Evolutionary conservation across 2,329 filamentous ascomycete species (phyloP).

Genomic region (Phialemoniopsis sp.): DNA sequence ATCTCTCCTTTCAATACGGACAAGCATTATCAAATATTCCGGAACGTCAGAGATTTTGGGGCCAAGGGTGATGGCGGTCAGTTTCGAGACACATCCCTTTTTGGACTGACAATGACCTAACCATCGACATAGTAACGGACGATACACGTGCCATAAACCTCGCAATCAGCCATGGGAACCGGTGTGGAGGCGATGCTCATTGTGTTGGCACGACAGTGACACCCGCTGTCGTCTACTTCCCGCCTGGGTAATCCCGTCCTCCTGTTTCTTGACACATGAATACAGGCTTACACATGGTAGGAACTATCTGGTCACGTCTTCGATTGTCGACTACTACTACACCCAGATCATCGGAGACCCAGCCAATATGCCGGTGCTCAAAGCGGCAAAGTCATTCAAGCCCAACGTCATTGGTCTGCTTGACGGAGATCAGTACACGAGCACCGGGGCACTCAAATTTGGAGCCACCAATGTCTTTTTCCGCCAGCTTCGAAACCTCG

Average conservation of each 20-base stretch:
- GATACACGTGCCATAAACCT: conserved; percentile 52
- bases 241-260: conserved; percentile 4
- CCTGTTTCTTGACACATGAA: too few relatives aligned
- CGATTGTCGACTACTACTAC: conserved; percentile 73
- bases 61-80: conserved; percentile 27
- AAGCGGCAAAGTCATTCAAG: conserved; percentile 43
- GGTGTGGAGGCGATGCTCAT: conserved; percentile 31
- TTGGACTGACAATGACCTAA: not conserved
- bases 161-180: conserved; percentile 37
- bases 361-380: conserved; percentile 43
- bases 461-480: conserved; percentile 57
- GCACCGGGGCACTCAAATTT: conserved; percentile 36
- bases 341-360: conserved; percentile 74
- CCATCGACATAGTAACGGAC: conserved; percentile 31
- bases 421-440: conserved; percentile 40
- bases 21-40: conserved; percentile 36
- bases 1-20: conserved; percentile 39
- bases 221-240: conserved; percentile 22
- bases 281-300: not conserved
- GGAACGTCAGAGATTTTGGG: conserved; percentile 35
- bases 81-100: not conserved
- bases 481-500: conserved; percentile 33
- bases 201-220: conserved; percentile 18
- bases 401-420: conserved; percentile 35
- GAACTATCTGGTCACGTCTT: conserved; percentile 66